Evolutionary conservation across 1,284 basidiomycete species (phyloP), one percentile per base, ranked within the genome.

Genomic region (Austropuccinia psidii): DNA sequence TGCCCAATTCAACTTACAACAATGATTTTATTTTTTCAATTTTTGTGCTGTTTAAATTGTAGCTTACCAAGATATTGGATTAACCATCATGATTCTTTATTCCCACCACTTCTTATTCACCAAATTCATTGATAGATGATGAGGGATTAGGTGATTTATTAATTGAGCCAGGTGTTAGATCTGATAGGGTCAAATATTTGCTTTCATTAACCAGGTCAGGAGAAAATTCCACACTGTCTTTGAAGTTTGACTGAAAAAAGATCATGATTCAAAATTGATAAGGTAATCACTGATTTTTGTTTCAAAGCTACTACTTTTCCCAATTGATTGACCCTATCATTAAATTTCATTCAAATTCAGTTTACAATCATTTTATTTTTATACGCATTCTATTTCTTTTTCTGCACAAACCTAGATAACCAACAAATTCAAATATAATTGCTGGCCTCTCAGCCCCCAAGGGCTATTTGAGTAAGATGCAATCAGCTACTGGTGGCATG

Each of bases 331-430:
- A 73, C 37, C 19, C 70, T 73, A 33, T 54, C n/a, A n/a, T n/a
- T n/a, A 47, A 43, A 13, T 29, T 7, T 33, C 62, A 24, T 27
- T n/a, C n/a, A n/a, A n/a, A n/a, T n/a, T n/a, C n/a, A n/a, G n/a
- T n/a, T n/a, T n/a, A n/a, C n/a, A n/a, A 27, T 24, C 65, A 11
- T 9, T 27, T 24, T 41, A 8, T 90, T 84, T 15, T 84, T 83
- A 77, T 90, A 91, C 27, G 89, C 89, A 68, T 84, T 84, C 0
- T 85, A 84, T 81, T 89, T 90, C 58, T 89, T 82, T 79, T 87
- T 88, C 68, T 88, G 86, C 80, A 90, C 89, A 19, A 91, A 83
- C 27, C 90, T 84, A n/a, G 33, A 90, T 79, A 80, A 90, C 90
- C 13, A 85, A 85, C 19, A 89, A 85, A n/a, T 90, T 79, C 61